Base-by-base conservation (phyloP, 2,329 filamentous ascomycete species). In the Alternaria dauci region DNA sequence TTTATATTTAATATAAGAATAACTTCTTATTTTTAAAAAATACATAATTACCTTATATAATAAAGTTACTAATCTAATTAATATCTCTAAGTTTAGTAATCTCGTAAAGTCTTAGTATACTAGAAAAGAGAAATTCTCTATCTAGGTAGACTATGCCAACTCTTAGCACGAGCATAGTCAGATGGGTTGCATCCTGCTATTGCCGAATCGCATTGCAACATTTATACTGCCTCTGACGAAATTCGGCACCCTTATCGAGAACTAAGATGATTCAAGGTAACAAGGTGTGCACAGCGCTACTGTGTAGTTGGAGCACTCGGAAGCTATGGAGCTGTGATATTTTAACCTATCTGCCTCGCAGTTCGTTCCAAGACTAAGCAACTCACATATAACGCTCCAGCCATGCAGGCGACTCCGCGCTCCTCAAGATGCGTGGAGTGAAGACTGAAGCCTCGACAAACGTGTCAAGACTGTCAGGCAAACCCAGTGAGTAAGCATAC, bases 161-260 rank as follows among this genome's bases (percentile, higher is more conserved):
- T n/a, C n/a, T n/a, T n/a, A n/a, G n/a, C n/a, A n/a, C n/a, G n/a
- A n/a, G n/a, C n/a, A n/a, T n/a, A n/a, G n/a, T n/a, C n/a, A n/a
- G n/a, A n/a, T n/a, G n/a, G n/a, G n/a, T n/a, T n/a, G n/a, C n/a
- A n/a, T n/a, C n/a, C n/a, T n/a, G n/a, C 44, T 47, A 23, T 36
- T 20, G 25, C 47, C 23, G 30, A 52, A 18, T 30, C 39, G n/a
- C 8, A 38, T 41, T 34, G 18, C 34, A 16, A 25, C 5, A 7
- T 48, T 12, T 48, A n/a, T 18, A 23, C 18, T 34, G 44, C 44
- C 9, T 32, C 30, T 47, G 26, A 14, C 26, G 26, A 20, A 32
- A 20, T 38, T 8, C 16, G n/a, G 0, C 2, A 32, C n/a, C 44
- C 44, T 2, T 4, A n/a, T 4, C 6, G 14, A 8, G 8, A 4